Conservation (phyloP, 192 early-diverging fungal species). For the Chytriomyces sp. region DNA sequence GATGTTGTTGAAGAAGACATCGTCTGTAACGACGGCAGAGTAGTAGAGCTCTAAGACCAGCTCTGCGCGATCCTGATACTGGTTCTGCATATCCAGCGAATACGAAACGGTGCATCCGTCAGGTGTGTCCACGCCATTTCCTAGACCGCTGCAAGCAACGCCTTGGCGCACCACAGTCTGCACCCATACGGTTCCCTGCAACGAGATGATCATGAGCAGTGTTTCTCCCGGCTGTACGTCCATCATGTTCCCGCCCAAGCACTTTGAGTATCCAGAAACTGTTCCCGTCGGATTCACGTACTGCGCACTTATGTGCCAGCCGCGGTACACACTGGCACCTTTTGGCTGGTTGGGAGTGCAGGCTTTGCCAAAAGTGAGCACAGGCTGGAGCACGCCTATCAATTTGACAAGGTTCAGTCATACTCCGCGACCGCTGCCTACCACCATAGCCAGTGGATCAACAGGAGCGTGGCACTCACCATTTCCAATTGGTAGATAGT, state of each 20-base stretch:
- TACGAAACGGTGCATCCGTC: conserved; percentile 16
- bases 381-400: conserved; percentile 14
- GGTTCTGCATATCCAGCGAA: conserved; percentile 19
- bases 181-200: conserved; percentile 15
- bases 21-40: conserved; percentile 1
- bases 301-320: conserved; percentile 25
- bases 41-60: conserved; percentile 27
- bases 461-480: not conserved
- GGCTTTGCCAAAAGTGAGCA: conserved; percentile 17
- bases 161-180: conserved; percentile 15
- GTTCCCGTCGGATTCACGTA: conserved; percentile 17
- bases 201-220: conserved; percentile 2
- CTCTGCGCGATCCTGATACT: conserved; percentile 17
- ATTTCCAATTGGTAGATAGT: conserved; percentile 17
- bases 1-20: conserved; percentile 9
- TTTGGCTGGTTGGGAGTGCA: conserved; percentile 18
- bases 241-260: conserved; percentile 26
- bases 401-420: not conserved
- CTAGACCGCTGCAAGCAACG: conserved; percentile 13
- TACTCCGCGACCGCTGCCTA: not conserved
- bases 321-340: conserved; percentile 14
- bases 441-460: not conserved
- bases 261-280: conserved; percentile 6
- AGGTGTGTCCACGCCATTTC: not conserved
- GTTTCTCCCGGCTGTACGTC: conserved; percentile 17